Evolutionary conservation across 169 alveolate genomes (phyloP), one percentile per base, ranked within the genome.

Genomic region (Eimeria acervulina): DNA sequence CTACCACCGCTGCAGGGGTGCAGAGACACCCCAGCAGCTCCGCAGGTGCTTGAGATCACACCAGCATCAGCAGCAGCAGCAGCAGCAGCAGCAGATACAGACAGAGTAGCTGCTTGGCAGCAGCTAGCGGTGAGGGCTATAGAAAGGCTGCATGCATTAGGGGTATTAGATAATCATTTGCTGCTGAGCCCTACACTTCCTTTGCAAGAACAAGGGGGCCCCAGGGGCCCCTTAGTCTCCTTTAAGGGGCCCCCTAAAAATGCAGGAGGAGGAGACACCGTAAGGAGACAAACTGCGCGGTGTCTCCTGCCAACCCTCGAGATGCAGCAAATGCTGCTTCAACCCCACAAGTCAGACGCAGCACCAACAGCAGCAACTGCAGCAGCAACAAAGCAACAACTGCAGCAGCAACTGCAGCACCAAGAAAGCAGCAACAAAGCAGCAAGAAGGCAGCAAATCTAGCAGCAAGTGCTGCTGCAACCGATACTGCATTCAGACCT

Each of bases 1-100:
- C 36, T 78, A 28, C 88, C 88, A 36, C 88, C 63, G 17, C 88
- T 78, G 38, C 38, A 78, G 44, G 88, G 88, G 63, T 78, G 38
- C 21, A 33, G 88, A 28, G 63, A 78, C 21, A 42, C 31, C 17
- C 51, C 88, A 78, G 44, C 44, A 21, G 23, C 21, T 31, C 33
- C 88, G 28, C 42, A 78, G 63, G 47, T 23, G 15, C 51, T 74
- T n/a, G n/a, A n/a, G n/a, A n/a, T n/a, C n/a, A n/a, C n/a, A n/a
- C 55, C 5, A 47, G 12, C 12, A 47, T 47, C 12, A 7, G 55
- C 12, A 7, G 55, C 55, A 47, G 55, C 55, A 47, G 55, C 55
- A 47, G 55, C 55, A 47, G 55, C 12, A 47, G 55, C 55, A 47
- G 12, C 19, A 47, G 12, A 47, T n/a, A 47, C 19, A 47, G 55